Base-by-base conservation (phyloP, 1,284 basidiomycete species). In the Naganishia sp. region DNA sequence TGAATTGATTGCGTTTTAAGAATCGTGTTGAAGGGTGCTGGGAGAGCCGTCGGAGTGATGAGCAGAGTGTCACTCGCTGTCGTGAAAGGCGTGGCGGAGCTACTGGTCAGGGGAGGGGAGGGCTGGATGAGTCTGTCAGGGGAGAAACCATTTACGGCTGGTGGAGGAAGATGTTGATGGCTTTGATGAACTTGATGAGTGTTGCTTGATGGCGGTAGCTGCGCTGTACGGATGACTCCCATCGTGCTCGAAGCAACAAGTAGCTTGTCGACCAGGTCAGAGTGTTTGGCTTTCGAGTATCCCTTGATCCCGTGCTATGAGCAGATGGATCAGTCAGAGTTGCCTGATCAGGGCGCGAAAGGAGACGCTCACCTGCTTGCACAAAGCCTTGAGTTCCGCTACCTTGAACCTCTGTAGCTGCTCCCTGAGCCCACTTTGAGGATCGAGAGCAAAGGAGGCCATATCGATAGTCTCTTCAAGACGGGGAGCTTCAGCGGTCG, bases 281-380 rank as follows among this genome's bases (percentile, higher is more conserved):
- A 45, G n/a, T 45, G 44, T 33, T 59, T 49, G 10, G 31, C 18
- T 36, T 48, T 39, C 23, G 55, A 55, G 53, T 55, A 55, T n/a
- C 53, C 53, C 9, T 21, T 42, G 53, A 55, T 39, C 4, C 33
- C 33, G 11, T 33, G 53, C 7, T 13, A 16, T 10, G 21, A n/a
- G n/a, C 18, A 36, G 16, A 42, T 13, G 13, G 16, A 21, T 28
- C 23, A 33, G 25, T 3, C 48, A 6, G 21, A 25, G 21, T 6
- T 16, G n/a, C 21, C 25, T 42, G 23, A 36, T 9, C n/a, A 33
- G 11, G 5, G 42, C 36, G 45, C 11, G 21, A 11, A 18, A 28
- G 25, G 31, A 33, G n/a, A 31, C 10, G 48, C 59, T 39, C 28
- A 61, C 59, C 23, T 61, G 23, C 28, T 61, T 61, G 59, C 59